Evolutionary conservation across 2,329 filamentous ascomycete species (phyloP), one percentile per base, ranked within the genome.

Genomic region (Colletotrichum sansevieriae): DNA sequence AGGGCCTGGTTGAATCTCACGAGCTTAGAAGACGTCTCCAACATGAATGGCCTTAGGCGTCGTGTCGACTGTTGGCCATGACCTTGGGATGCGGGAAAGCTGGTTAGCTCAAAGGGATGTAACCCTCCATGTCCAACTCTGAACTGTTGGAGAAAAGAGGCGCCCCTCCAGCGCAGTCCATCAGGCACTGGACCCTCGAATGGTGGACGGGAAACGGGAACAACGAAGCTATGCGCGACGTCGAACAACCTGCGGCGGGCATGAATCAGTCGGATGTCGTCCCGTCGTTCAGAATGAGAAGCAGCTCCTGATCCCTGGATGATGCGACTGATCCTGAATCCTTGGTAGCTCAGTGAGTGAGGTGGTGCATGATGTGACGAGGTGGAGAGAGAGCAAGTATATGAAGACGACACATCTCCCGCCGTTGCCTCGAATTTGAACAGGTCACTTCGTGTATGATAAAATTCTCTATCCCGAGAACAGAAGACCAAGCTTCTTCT

Each of bases 261-360:
- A 43, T 54, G 59, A 37, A 49, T 39, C 33, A 11, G 51, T 37
- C 11, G 71, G 63, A 44, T 65, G 71, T 70, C 54, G 63, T 58
- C 71, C 70, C 71, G 71, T 70, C 54, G 59, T 63, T 61, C 70
- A 58, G 62, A 70, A 58, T 51, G 52, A 22, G 55, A 51, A 65
- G 52, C 55, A n/a, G 22, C 18, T 35, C 25, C 56, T 43, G 11
- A 29, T 44, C 41, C 65, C 35, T 49, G 65, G 33, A 20, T 39
- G 8, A 37, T 4, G 2, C n/a, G 33, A 46, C 22, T 29, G 29
- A 18, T 41, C 62, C 13, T 51, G 62, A 37, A 44, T 56, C 39
- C 56, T 59, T 25, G 29, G 46, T 20, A 4, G 46, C 46, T 52
- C 35, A 18, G 46, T 39, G 22, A 12, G 33, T 22, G 29, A 20